phyloP scores from a whole-genome alignment of 176 grass and related monocot species.

The Tillandsia leiboldiana region DNA sequence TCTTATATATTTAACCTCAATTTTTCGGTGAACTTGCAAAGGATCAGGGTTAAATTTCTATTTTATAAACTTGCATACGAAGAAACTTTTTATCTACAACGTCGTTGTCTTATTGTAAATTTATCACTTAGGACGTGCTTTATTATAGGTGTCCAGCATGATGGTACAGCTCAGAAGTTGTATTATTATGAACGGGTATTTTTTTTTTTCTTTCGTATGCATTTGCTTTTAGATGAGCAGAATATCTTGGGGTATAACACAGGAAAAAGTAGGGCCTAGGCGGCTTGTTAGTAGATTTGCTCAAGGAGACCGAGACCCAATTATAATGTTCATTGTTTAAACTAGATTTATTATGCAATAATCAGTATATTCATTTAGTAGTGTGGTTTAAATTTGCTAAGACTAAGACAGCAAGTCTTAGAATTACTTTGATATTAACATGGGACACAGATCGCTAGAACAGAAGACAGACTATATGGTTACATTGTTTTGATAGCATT shows the following conservation, averaged over 20 bases:
- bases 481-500: slow-evolving; percentile 1
- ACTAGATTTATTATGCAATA: too few species aligned
- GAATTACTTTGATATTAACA: slow-evolving; percentile 9
- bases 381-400: not conserved
- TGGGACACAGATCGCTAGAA: not conserved
- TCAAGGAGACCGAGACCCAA: too few species aligned
- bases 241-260: too few species aligned
- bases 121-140: too few species aligned
- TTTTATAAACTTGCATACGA: slow-evolving; percentile 2
- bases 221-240: too few species aligned
- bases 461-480: slow-evolving; percentile 7
- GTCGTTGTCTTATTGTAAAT: not conserved
- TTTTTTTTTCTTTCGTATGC: too few species aligned
- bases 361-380: not conserved
- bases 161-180: too few species aligned
- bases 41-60: not conserved
- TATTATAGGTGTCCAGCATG: too few species aligned
- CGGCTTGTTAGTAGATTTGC: too few species aligned
- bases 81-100: not conserved
- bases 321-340: too few species aligned
- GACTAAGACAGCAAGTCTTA: not conserved
- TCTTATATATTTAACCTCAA: not conserved
- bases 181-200: too few species aligned
- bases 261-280: too few species aligned
- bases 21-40: slow-evolving; percentile 2